Conservation (phyloP, 1,284 basidiomycete species). For the Ceratobasidium sp. region DNA sequence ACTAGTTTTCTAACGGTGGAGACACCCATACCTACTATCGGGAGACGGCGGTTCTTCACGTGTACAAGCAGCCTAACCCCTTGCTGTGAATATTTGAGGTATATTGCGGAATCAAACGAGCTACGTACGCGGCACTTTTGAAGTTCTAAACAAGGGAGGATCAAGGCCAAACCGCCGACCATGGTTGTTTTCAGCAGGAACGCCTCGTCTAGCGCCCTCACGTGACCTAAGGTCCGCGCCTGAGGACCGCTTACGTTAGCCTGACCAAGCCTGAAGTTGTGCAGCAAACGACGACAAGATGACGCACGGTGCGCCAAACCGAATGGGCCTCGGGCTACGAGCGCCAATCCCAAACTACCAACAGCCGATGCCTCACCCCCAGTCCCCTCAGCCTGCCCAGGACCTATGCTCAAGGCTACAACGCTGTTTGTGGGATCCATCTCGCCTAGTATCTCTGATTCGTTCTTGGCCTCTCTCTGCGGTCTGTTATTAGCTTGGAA, state of each 20-base stretch:
- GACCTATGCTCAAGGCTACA: constrained; percentile 51
- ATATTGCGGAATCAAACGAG: too few species aligned
- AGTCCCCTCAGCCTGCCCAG: constrained; percentile 84
- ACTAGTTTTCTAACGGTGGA: too few species aligned
- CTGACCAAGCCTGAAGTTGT: background rate
- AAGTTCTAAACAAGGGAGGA: too few species aligned
- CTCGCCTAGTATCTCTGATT: constrained; percentile 89
- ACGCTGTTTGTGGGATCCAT: constrained; percentile 91
- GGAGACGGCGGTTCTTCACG: too few species aligned
- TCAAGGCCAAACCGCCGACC: too few species aligned
- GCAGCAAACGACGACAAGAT: constrained; percentile 32
- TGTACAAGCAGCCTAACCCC: too few species aligned
- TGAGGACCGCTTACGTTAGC: too few species aligned
- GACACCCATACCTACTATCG: too few species aligned
- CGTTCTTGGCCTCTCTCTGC: constrained; percentile 82
- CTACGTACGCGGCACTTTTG: too few species aligned
- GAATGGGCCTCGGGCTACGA: constrained; percentile 86
- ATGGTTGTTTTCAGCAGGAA: background rate
- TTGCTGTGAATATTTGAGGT: too few species aligned
- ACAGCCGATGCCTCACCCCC: constrained; percentile 84
- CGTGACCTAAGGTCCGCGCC: constrained; percentile 1
- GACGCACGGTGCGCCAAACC: constrained; percentile 78
- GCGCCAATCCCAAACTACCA: constrained; percentile 80
- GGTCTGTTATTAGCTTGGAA: constrained; percentile 64
- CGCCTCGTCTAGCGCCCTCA: background rate